Percentiles rank a stretch among this genome's conserved stretches.
These are phyloP conservation scores for Penicillium sp. DNA, from an alignment of 2,329 filamentous ascomycete species.

Conservation along the genomic window DNA sequence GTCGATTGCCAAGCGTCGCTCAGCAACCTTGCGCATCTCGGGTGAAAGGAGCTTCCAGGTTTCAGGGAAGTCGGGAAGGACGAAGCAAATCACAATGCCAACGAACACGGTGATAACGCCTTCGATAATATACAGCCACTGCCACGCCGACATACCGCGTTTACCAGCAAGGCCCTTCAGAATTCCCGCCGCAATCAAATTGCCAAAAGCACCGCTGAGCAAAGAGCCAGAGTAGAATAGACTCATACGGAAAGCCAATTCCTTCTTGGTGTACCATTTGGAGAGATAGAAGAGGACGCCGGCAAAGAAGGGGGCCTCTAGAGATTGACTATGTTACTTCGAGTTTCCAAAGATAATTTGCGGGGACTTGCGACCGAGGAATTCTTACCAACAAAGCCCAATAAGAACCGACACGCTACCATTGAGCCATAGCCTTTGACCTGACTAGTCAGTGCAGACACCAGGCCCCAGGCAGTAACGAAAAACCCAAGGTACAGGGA, in stretches of 20 bases:
- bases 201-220: slow-evolving; percentile 56
- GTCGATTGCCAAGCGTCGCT: slow-evolving; percentile 55
- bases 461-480: slow-evolving; percentile 50
- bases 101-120: slow-evolving; percentile 40
- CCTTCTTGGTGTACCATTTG: slow-evolving; percentile 59
- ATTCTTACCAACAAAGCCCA: slow-evolving; percentile 45
- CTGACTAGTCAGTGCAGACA: slow-evolving; percentile 50
- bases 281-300: slow-evolving; percentile 55
- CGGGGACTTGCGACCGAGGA: neutral
- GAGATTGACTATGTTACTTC: neutral
- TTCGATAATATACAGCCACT: slow-evolving; percentile 50
- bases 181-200: slow-evolving; percentile 58
- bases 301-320: slow-evolving; percentile 52
- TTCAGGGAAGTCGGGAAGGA: slow-evolving; percentile 50
- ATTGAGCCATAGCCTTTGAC: slow-evolving; percentile 48
- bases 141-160: slow-evolving; percentile 44
- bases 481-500: slow-evolving; percentile 52
- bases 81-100: slow-evolving; percentile 36
- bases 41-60: slow-evolving; percentile 50
- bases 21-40: slow-evolving; percentile 53
- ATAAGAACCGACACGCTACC: slow-evolving; percentile 51
- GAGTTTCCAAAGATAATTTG: neutral
- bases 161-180: slow-evolving; percentile 44
- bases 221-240: slow-evolving; percentile 58
- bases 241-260: slow-evolving; percentile 55